Evolutionary conservation across 345 rosid genomes (phyloP).

Genomic region (Salix brachista): DNA sequence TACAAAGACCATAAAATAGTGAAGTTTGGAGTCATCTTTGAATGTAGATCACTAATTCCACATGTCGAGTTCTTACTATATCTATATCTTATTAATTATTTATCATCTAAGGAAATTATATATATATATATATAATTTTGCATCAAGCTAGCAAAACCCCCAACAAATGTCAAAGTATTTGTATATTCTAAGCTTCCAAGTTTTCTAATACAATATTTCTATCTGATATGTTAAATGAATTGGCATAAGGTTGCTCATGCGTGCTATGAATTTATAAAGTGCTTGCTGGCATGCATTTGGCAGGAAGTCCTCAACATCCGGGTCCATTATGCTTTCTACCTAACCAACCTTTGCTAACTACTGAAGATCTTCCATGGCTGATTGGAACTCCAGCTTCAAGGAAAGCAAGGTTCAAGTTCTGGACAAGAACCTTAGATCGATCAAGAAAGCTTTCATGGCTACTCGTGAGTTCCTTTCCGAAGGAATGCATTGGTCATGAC

Average conservation of each 20-base stretch:
- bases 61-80: too few species aligned
- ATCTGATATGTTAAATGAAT: neutral
- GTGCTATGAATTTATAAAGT: neutral
- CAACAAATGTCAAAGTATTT: too few species aligned
- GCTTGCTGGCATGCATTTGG: neutral
- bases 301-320: constrained; percentile 49
- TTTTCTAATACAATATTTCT: neutral
- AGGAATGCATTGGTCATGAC: constrained; percentile 19
- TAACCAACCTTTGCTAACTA: constrained; percentile 38
- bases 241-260: neutral
- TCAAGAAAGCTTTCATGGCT: constrained; percentile 52
- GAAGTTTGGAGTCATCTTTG: too few species aligned
- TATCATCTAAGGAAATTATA: too few species aligned
- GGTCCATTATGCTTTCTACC: constrained; percentile 27
- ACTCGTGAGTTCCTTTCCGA: constrained; percentile 56
- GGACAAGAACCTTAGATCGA: constrained; percentile 58
- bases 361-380: constrained; percentile 76
- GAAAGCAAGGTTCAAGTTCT: constrained; percentile 63
- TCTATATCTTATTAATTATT: too few species aligned
- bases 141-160: too few species aligned
- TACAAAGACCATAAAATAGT: neutral
- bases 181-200: too few species aligned
- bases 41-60: too few species aligned
- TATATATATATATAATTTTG: too few species aligned
- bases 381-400: constrained; percentile 56